Conservation (phyloP, 352 stramenopile species). For the Pythium scleroteichum region DNA sequence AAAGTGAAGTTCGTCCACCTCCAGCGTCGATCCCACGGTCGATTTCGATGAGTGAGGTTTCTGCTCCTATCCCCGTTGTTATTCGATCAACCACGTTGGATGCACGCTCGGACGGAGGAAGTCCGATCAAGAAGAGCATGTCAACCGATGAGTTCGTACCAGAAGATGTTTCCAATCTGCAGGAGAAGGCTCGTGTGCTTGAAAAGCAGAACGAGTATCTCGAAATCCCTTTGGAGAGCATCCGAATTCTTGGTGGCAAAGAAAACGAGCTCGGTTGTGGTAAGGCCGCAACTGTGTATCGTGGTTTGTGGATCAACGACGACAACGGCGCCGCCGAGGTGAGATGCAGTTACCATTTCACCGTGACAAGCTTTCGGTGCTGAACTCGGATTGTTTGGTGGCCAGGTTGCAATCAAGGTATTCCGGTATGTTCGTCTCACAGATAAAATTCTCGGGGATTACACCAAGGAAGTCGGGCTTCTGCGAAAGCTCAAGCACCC, state of each 20-base stretch:
- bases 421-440: conserved; percentile 88
- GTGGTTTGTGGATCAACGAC: conserved; percentile 84
- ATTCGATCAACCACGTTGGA: neutral
- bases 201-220: conserved; percentile 87
- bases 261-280: conserved; percentile 87
- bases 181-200: conserved; percentile 82
- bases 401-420: conserved; percentile 78
- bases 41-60: neutral
- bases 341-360: conserved; percentile 5
- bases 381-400: conserved; percentile 1
- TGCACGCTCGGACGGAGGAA: conserved; percentile 8
- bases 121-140: neutral
- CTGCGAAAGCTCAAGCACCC: conserved; percentile 87
- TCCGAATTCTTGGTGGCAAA: conserved; percentile 83
- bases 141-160: conserved; percentile 45
- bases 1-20: conserved; percentile 27
- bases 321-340: conserved; percentile 76
- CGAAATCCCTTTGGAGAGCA: conserved; percentile 87
- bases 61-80: neutral
- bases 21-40: conserved; percentile 1
- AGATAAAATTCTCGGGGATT: conserved; percentile 86
- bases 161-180: conserved; percentile 68
- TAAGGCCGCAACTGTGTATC: conserved; percentile 86
- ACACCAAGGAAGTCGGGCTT: conserved; percentile 84
- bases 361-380: neutral